Evolutionary conservation across 208 protist species (phyloP).

Genomic region (Trypanosoma mega): DNA sequence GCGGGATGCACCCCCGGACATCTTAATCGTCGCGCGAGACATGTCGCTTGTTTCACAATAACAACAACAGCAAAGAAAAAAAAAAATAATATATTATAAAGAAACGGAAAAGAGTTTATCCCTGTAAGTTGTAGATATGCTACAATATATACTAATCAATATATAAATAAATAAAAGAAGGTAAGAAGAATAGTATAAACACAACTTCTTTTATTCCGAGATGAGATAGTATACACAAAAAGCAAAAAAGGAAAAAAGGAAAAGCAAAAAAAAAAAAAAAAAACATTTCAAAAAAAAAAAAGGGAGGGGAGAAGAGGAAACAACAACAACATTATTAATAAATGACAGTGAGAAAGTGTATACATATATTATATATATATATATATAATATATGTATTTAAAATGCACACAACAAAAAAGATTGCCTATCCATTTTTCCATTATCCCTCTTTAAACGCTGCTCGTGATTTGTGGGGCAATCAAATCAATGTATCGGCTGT

Average conservation of each 20-base stretch:
- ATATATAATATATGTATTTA: no score
- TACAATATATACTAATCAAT: no score
- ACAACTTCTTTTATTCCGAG: neutral
- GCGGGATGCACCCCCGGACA: conserved; percentile 58
- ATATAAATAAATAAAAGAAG: no score
- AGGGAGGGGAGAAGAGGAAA: conserved; percentile 1
- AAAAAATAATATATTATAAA: no score
- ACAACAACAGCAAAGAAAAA: no score
- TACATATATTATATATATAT: neutral
- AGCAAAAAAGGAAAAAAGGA: neutral
- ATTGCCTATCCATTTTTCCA: no score
- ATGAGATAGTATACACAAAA: neutral
- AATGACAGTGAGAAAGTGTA: neutral
- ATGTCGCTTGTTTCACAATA: no score
- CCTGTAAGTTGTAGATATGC: no score
- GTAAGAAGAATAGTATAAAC: neutral
- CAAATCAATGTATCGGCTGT: conserved; percentile 63
- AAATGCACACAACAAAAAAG: no score
- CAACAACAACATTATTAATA: neutral
- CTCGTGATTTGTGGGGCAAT: conserved; percentile 43
- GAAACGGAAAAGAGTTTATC: no score
- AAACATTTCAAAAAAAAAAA: no score
- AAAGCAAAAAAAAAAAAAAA: conserved; percentile 11
- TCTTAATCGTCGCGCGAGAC: conserved; percentile 52
- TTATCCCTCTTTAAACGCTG: neutral